phyloP scores from a whole-genome alignment of 2,329 filamentous ascomycete species.

The Pestalotiopsis sp. region DNA sequence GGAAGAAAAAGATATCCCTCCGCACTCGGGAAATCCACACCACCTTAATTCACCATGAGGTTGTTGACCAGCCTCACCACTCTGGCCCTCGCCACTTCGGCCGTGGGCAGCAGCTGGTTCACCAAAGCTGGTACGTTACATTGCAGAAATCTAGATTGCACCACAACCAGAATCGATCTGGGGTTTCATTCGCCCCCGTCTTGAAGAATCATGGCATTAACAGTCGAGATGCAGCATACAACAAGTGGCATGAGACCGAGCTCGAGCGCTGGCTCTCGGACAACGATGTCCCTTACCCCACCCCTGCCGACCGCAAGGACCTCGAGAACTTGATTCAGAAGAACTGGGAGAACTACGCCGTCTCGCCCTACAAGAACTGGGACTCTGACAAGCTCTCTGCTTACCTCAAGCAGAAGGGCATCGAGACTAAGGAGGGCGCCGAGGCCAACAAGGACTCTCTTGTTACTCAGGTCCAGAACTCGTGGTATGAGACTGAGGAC shows the following conservation, averaged over 20 bases:
- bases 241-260: slow-evolving; percentile 98
- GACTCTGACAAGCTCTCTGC: slow-evolving; percentile 67
- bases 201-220: background rate
- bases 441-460: slow-evolving; percentile 72
- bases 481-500: slow-evolving; percentile 81
- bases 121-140: slow-evolving; percentile 74
- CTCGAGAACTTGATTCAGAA: slow-evolving; percentile 88
- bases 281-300: slow-evolving; percentile 88
- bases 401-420: slow-evolving; percentile 73
- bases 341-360: slow-evolving; percentile 83
- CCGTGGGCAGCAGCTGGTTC: slow-evolving; percentile 81
- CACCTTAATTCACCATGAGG: slow-evolving; percentile 65
- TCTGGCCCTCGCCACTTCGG: slow-evolving; percentile 72
- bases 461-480: slow-evolving; percentile 68
- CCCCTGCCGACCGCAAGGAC: slow-evolving; percentile 87
- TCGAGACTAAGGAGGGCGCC: slow-evolving; percentile 68
- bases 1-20: background rate
- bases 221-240: slow-evolving; percentile 69
- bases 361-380: slow-evolving; percentile 78
- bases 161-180: background rate
- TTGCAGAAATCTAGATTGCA: slow-evolving; percentile 12
- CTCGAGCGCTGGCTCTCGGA: slow-evolving; percentile 96
- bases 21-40: background rate
- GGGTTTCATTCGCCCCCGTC: slow-evolving; percentile 5
- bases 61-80: slow-evolving; percentile 69